Percentiles rank a stretch among this genome's conserved stretches.
phyloP scores from a whole-genome alignment of 2,329 filamentous ascomycete genomes.

The Talaromyces sp. region DNA sequence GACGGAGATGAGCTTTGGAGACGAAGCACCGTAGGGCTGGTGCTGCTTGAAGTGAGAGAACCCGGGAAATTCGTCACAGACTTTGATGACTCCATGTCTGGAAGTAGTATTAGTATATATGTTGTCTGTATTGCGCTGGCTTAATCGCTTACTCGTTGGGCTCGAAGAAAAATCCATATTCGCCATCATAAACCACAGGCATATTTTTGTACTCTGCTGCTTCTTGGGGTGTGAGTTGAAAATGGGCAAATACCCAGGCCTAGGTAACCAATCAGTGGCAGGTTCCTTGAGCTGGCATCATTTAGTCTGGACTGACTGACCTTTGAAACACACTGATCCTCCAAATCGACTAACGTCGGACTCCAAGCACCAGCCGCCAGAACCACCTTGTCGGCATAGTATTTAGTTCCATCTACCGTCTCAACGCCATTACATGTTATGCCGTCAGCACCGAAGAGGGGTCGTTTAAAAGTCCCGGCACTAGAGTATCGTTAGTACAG shows the following conservation, averaged over 20 bases:
- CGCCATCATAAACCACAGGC: slow-evolving; percentile 45
- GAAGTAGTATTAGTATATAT: background rate
- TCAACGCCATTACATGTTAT: slow-evolving; percentile 39
- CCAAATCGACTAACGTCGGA: slow-evolving; percentile 44
- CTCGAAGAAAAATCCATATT: slow-evolving; percentile 5
- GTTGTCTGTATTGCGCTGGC: slow-evolving; percentile 20
- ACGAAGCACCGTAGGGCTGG: background rate
- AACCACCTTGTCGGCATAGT: slow-evolving; percentile 52
- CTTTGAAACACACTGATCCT: slow-evolving; percentile 53
- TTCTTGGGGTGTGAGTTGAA: slow-evolving; percentile 48
- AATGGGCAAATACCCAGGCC: slow-evolving; percentile 54
- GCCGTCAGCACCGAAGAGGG: background rate
- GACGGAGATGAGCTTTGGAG: background rate
- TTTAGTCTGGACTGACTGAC: slow-evolving; percentile 39
- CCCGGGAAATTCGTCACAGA: slow-evolving; percentile 51
- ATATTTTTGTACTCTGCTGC: slow-evolving; percentile 45
- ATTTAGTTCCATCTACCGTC: slow-evolving; percentile 43
- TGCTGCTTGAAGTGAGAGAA: slow-evolving; percentile 33
- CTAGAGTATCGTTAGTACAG: slow-evolving; percentile 34
- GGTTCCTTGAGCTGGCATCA: too few species aligned
- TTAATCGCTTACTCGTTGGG: slow-evolving; percentile 27
- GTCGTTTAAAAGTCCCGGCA: background rate
- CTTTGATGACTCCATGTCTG: slow-evolving; percentile 23
- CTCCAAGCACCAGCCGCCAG: slow-evolving; percentile 55
- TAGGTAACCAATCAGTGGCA: background rate